These are phyloP conservation scores for Apiotrichum sp. DNA, from an alignment of 1,284 basidiomycete genomes.

Conservation along the genomic window DNA sequence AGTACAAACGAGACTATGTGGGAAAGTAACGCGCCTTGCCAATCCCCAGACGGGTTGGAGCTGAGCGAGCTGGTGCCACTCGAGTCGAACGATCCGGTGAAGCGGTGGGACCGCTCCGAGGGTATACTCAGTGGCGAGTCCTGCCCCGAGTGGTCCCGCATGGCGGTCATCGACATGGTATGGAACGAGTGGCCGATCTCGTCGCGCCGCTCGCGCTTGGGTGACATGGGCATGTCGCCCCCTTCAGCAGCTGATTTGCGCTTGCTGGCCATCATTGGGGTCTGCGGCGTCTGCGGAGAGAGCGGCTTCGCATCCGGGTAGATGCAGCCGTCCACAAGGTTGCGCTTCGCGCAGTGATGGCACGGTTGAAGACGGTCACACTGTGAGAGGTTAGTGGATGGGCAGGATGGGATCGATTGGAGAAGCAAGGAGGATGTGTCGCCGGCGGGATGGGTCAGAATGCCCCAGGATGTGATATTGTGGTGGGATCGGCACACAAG, in stretches of 20 bases:
- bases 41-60: background rate
- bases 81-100: background rate
- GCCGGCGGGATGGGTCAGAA: too few species aligned
- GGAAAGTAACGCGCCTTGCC: background rate
- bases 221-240: background rate
- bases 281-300: background rate
- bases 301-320: constrained; percentile 13
- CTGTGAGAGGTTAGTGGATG: constrained; percentile 5
- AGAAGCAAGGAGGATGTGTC: too few species aligned
- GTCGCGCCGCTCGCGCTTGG: constrained; percentile 6
- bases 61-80: background rate
- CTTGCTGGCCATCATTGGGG: background rate
- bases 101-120: background rate
- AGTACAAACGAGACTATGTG: background rate
- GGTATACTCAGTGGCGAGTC: background rate
- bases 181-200: background rate
- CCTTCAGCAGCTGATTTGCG: background rate
- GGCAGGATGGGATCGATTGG: too few species aligned
- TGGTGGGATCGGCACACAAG: constrained; percentile 43
- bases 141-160: background rate
- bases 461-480: too few species aligned
- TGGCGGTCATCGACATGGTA: background rate
- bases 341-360: constrained; percentile 23
- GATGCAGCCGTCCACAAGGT: constrained; percentile 13
- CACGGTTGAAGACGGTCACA: constrained; percentile 25